Percentiles rank a stretch among this genome's conserved stretches.
Conservation (phyloP, 192 early-diverging fungal species). For the Powellomyces hirtus region DNA sequence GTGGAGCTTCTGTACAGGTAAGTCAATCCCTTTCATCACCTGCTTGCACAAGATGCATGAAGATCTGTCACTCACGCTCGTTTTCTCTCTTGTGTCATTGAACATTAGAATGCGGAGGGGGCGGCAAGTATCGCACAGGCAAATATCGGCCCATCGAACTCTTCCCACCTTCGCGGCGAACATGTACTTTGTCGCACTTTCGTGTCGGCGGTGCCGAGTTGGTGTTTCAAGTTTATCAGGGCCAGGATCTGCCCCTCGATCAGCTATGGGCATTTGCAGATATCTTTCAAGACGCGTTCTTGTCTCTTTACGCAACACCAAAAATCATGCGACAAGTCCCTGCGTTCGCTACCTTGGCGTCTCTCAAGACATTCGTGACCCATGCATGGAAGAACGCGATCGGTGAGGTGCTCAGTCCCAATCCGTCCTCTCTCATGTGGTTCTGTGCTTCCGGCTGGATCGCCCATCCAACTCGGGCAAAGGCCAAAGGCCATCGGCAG, state of each 20-base stretch:
- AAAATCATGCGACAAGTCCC: slow-evolving; percentile 26
- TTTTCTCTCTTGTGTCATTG: background rate
- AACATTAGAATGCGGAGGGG: slow-evolving; percentile 38
- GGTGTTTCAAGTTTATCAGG: slow-evolving; percentile 8
- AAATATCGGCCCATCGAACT: slow-evolving; percentile 44
- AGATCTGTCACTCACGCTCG: background rate
- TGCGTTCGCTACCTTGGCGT: background rate
- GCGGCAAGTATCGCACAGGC: slow-evolving; percentile 44
- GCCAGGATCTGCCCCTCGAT: slow-evolving; percentile 4
- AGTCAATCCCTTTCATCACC: background rate
- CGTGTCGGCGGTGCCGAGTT: slow-evolving; percentile 34
- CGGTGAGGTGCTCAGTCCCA: background rate
- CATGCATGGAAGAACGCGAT: slow-evolving; percentile 17
- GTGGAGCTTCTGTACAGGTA: slow-evolving; percentile 41
- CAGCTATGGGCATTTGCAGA: background rate
- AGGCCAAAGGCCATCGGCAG: no score
- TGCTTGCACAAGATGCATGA: background rate
- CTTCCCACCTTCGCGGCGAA: slow-evolving; percentile 32
- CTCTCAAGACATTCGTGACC: background rate
- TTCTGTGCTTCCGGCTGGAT: slow-evolving; percentile 12
- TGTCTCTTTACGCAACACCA: slow-evolving; percentile 23
- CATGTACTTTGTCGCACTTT: slow-evolving; percentile 38
- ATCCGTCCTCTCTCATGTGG: background rate
- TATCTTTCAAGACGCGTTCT: slow-evolving; percentile 26
- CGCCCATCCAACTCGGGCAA: background rate